Evolutionary conservation across 345 rosid genomes (phyloP), one percentile per base, ranked within the genome.

Genomic region (Citropsis articulata): DNA sequence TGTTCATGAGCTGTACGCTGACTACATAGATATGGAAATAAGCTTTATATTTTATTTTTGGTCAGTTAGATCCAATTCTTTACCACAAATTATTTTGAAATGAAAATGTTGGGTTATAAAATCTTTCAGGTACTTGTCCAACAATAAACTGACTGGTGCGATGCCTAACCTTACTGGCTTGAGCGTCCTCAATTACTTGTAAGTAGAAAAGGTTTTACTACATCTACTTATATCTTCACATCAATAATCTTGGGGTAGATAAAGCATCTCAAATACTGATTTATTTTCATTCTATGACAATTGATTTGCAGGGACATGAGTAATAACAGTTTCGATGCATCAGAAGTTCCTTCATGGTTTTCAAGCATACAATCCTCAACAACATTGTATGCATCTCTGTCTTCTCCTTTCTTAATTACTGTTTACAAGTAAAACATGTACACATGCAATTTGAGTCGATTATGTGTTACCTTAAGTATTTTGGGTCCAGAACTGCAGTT

Each of bases 111-210:
- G 45, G 65, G 22, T 33, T 14, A 13, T 59, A 64, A 45, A 42
- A 70, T 82, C 81, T 81, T 84, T 45, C 84, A 97, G 99, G 85
- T 84, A 21, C 76, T 82, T 97, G 85, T 92, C 98, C 80, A 94
- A 90, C 85, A 94, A 94, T 72, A 14, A 2, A 56, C 77, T 94
- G 31, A 79, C 72, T 1, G 98, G 97, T 61, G 81, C 81, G 69
- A 48, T 97, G 69, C 98, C 97, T 48, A 66, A 86, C 87, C 91
- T 97, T 55, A 55, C 85, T 36, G 86, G 81, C 74, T 77, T 94
- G 93, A 67, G 25, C 61, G 30, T 30, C 75, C 93, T 97, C 79
- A 81, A 42, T 78, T 87, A 88, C 63, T 56, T 96, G 99, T 94
- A 87, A 90, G 98, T 84, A 66, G 66, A 53, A 35, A 50, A 9